Conservation (phyloP, 83 land plant genomes). For the Picea abies region DNA sequence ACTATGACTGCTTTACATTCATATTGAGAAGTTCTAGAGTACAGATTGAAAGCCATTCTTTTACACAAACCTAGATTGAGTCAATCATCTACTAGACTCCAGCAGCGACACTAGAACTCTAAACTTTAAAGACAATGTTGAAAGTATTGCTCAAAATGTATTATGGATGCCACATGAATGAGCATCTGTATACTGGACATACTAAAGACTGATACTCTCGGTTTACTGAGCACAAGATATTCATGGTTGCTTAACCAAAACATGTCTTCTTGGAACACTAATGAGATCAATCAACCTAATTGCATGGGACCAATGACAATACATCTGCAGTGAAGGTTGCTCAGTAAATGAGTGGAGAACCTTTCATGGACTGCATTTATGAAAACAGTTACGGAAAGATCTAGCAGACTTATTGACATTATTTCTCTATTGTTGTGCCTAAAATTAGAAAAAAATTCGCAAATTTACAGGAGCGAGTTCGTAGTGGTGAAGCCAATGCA, state of each 20-base stretch:
- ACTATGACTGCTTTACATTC: no score
- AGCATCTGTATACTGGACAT: background rate
- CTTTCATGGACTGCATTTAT: background rate
- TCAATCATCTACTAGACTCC: background rate
- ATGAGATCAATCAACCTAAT: background rate
- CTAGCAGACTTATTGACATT: background rate
- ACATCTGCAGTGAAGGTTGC: background rate
- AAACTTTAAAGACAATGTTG: background rate
- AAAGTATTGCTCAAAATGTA: background rate
- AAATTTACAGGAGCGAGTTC: constrained; percentile 86
- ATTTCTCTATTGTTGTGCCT: background rate
- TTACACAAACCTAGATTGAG: background rate
- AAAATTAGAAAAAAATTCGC: background rate
- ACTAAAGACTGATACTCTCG: no score
- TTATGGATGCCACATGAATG: background rate
- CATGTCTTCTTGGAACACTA: background rate
- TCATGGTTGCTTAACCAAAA: background rate
- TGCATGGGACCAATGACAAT: background rate
- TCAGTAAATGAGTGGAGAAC: background rate
- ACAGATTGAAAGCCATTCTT: background rate
- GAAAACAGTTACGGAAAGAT: background rate
- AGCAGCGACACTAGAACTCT: background rate
- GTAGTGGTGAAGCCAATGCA: constrained; percentile 92
- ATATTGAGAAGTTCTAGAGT: background rate
- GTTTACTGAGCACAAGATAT: background rate